These are phyloP conservation scores for Cantharellus anzutake DNA, from an alignment of 768 basidiomycete species.

Conservation along the genomic window DNA sequence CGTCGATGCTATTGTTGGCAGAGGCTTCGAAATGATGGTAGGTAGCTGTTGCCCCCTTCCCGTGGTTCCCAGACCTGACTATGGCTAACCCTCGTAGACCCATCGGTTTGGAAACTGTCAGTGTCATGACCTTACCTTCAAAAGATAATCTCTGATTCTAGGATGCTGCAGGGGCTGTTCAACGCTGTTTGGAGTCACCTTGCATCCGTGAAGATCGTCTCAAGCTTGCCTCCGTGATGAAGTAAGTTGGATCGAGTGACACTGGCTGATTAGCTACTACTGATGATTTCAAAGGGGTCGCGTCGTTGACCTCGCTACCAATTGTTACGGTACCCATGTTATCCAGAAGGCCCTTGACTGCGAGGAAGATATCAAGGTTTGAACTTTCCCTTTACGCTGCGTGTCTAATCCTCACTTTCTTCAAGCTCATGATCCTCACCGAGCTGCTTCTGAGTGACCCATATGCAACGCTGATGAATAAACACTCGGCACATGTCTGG, in stretches of 20 bases:
- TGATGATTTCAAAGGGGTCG: conserved; percentile 34
- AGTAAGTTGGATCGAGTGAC: conserved; percentile 23
- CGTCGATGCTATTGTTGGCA: conserved; percentile 67
- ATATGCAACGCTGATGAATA: conserved; percentile 71
- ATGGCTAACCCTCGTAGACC: conserved; percentile 1
- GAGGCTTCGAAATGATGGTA: conserved; percentile 87
- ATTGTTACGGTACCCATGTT: conserved; percentile 80
- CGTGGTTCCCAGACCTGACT: background rate
- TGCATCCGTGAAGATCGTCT: conserved; percentile 52
- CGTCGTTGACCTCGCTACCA: conserved; percentile 71
- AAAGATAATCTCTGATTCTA: background rate
- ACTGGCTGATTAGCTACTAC: background rate
- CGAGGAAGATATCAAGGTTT: conserved; percentile 58
- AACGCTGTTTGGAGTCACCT: conserved; percentile 68
- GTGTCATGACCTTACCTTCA: background rate
- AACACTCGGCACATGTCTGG: conserved; percentile 85
- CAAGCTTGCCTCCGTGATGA: conserved; percentile 76
- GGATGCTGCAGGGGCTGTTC: conserved; percentile 35
- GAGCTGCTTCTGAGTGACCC: conserved; percentile 73
- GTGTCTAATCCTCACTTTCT: background rate
- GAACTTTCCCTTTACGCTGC: background rate
- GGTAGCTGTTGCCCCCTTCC: conserved; percentile 38
- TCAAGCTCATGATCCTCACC: conserved; percentile 48
- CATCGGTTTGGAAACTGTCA: conserved; percentile 66
- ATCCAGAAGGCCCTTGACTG: conserved; percentile 81